Evolutionary conservation across 2,329 filamentous ascomycete species (phyloP).

Genomic region (Exophiala dermatitidis): DNA sequence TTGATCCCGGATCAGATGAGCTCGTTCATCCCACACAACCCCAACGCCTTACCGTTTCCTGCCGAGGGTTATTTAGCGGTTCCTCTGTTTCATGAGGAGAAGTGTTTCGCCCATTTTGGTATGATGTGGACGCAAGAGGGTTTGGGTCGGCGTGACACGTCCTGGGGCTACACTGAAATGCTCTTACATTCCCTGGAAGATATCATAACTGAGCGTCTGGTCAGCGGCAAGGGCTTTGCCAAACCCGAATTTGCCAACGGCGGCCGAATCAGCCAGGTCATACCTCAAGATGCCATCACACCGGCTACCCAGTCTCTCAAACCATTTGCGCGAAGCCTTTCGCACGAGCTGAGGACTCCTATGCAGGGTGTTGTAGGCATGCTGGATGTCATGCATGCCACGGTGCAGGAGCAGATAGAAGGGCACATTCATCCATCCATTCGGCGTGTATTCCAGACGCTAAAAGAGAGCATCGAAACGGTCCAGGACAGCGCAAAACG

Average conservation of each 20-base stretch:
- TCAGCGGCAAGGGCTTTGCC: slow-evolving; percentile 47
- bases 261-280: slow-evolving; percentile 36
- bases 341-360: slow-evolving; percentile 63
- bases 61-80: slow-evolving; percentile 62
- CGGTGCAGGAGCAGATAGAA: slow-evolving; percentile 58
- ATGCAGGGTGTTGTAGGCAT: slow-evolving; percentile 72
- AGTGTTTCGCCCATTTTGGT: slow-evolving; percentile 64
- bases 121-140: slow-evolving; percentile 62
- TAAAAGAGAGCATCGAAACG: slow-evolving; percentile 63
- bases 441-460: slow-evolving; percentile 51
- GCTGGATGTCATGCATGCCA: slow-evolving; percentile 69
- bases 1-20: slow-evolving; percentile 56
- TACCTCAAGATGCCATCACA: slow-evolving; percentile 51
- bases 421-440: slow-evolving; percentile 46
- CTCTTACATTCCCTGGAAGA: slow-evolving; percentile 63
- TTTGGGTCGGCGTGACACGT: slow-evolving; percentile 48
- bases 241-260: slow-evolving; percentile 28
- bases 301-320: slow-evolving; percentile 57
- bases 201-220: slow-evolving; percentile 52
- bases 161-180: slow-evolving; percentile 62
- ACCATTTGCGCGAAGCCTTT: slow-evolving; percentile 64
- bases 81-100: slow-evolving; percentile 57
- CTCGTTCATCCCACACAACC: slow-evolving; percentile 54
- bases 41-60: slow-evolving; percentile 53
- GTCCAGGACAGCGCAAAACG: slow-evolving; percentile 66